A percentile compares a stretch with the other conserved stretches of the same genome.
These are phyloP conservation scores for Colletotrichum tropicicola DNA, from an alignment of 2,329 filamentous ascomycete species.

Conservation along the genomic window DNA sequence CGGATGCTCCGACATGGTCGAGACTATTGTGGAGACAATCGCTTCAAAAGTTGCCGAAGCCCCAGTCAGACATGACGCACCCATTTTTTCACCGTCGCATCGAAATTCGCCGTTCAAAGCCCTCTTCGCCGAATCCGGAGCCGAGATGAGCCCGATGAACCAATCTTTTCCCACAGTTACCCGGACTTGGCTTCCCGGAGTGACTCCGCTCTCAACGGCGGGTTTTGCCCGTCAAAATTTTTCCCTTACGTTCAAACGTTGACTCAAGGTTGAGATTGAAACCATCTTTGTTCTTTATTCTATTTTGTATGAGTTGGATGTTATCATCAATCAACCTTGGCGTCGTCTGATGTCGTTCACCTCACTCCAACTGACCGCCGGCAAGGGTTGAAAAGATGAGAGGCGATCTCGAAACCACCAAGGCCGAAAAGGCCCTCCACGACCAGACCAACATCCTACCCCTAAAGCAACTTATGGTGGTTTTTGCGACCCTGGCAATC, in stretches of 20 bases:
- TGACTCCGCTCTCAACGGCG: neutral
- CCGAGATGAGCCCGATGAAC: constrained; percentile 10
- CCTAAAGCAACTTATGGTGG: constrained; percentile 54
- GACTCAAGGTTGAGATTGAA: neutral
- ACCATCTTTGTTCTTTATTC: neutral
- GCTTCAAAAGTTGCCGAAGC: constrained; percentile 23
- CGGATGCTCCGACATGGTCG: constrained; percentile 6
- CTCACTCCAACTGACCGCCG: neutral
- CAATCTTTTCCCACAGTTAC: constrained; percentile 12
- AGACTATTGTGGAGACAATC: constrained; percentile 12
- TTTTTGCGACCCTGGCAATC: constrained; percentile 60
- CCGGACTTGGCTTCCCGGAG: constrained; percentile 9
- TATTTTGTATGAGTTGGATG: neutral
- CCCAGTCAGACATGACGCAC: constrained; percentile 15
- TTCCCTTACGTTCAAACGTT: neutral
- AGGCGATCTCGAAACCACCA: constrained; percentile 5
- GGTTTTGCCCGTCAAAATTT: neutral
- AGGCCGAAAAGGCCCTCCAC: constrained; percentile 55
- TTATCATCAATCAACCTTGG: neutral
- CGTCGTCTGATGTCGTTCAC: neutral
- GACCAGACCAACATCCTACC: constrained; percentile 68
- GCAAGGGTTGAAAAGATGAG: constrained; percentile 4
- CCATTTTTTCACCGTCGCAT: neutral
- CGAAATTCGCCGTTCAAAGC: neutral
- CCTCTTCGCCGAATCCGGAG: constrained; percentile 11